Conservation (phyloP, 306 rosid genomes). For the Vigna trinervia region DNA sequence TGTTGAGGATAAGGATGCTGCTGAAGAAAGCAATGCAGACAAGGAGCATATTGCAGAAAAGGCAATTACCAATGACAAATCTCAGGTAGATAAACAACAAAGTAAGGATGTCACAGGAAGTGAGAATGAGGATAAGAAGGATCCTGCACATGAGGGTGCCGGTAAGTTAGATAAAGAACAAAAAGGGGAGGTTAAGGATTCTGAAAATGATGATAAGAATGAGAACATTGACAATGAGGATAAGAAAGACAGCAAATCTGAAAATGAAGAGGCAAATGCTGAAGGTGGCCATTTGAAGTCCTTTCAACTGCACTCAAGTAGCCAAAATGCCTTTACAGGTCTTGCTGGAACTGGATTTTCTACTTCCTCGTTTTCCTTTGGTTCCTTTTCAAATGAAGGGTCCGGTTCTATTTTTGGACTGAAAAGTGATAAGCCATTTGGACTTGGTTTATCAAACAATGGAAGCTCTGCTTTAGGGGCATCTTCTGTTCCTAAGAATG, state of each 20-base stretch:
- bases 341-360: slow-evolving; percentile 93
- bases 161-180: slow-evolving; percentile 49
- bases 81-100: slow-evolving; percentile 42
- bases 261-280: slow-evolving; percentile 53
- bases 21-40: slow-evolving; percentile 44
- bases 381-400: slow-evolving; percentile 64
- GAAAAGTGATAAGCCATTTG: slow-evolving; percentile 62
- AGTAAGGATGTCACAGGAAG: slow-evolving; percentile 35
- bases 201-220: slow-evolving; percentile 40
- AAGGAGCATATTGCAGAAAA: slow-evolving; percentile 39
- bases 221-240: slow-evolving; percentile 46
- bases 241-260: slow-evolving; percentile 56
- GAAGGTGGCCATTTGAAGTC: slow-evolving; percentile 74
- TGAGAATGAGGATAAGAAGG: slow-evolving; percentile 46
- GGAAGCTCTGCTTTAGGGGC: slow-evolving; percentile 75
- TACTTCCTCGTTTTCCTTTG: slow-evolving; percentile 79
- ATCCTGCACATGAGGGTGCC: slow-evolving; percentile 42
- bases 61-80: slow-evolving; percentile 34
- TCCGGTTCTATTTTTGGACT: slow-evolving; percentile 62
- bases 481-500: slow-evolving; percentile 63
- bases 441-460: slow-evolving; percentile 70
- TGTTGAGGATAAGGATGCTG: slow-evolving; percentile 40
- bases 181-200: slow-evolving; percentile 42
- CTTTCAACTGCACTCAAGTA: slow-evolving; percentile 87
- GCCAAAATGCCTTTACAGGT: slow-evolving; percentile 96